Percentiles rank a stretch among this genome's conserved stretches.
phyloP scores from a whole-genome alignment of 2,329 filamentous ascomycete species.

The Aspergillus cejpii region DNA sequence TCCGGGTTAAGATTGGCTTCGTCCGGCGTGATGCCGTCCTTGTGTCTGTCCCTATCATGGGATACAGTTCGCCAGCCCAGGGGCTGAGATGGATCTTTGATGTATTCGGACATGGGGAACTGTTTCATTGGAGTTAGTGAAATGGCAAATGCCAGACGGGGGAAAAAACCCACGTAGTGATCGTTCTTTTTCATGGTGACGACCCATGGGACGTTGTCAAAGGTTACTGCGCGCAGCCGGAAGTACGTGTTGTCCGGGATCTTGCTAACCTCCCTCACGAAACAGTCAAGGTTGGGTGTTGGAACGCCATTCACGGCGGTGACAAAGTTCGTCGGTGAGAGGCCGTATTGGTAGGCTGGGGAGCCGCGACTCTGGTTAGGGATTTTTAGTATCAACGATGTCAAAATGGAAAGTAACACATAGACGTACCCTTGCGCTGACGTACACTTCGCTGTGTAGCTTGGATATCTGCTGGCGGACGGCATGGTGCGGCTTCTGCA shows the following conservation, averaged over 20 bases:
- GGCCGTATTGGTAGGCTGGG: slow-evolving; percentile 79
- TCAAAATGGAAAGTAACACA: background rate
- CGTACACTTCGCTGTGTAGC: slow-evolving; percentile 92
- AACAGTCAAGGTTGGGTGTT: slow-evolving; percentile 73
- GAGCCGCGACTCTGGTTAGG: slow-evolving; percentile 60
- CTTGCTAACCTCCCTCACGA: slow-evolving; percentile 72
- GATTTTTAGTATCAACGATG: slow-evolving; percentile 6
- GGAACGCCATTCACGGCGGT: slow-evolving; percentile 87
- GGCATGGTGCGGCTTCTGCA: slow-evolving; percentile 91
- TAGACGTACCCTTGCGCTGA: slow-evolving; percentile 61
- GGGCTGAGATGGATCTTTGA: slow-evolving; percentile 49
- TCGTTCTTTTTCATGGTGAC: slow-evolving; percentile 99
- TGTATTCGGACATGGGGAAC: slow-evolving; percentile 61
- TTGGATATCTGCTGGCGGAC: slow-evolving; percentile 96
- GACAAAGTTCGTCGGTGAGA: slow-evolving; percentile 95
- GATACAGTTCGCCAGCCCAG: slow-evolving; percentile 54
- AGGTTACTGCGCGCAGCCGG: slow-evolving; percentile 92
- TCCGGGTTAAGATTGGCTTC: slow-evolving; percentile 42
- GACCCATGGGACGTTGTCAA: slow-evolving; percentile 98
- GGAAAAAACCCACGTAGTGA: slow-evolving; percentile 59
- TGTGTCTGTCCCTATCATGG: slow-evolving; percentile 44
- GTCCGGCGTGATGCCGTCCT: slow-evolving; percentile 32
- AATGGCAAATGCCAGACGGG: background rate
- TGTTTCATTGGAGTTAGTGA: slow-evolving; percentile 20
- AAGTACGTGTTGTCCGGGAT: slow-evolving; percentile 98